Conservation (phyloP, 331 rosid genomes). For the Prunus yedoensis region DNA sequence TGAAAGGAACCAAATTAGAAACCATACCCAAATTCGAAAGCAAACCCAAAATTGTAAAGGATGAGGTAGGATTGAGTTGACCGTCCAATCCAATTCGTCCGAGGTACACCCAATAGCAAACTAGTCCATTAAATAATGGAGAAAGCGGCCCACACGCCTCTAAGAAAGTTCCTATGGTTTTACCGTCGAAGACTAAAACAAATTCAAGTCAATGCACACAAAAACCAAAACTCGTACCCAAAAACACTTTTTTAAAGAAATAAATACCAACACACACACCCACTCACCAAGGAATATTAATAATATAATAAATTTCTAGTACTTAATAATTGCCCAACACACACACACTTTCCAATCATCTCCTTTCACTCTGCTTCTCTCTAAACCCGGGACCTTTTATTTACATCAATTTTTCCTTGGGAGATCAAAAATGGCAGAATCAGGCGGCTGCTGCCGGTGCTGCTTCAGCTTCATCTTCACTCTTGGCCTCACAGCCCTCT, state of each 20-base stretch:
- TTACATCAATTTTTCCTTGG: background rate
- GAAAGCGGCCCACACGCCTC: too few relatives aligned
- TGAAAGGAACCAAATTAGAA: too few relatives aligned
- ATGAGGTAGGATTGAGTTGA: too few relatives aligned
- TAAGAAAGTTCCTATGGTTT: background rate
- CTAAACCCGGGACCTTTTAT: too few relatives aligned
- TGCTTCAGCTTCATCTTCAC: constrained; percentile 50
- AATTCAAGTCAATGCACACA: background rate
- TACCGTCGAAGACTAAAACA: background rate
- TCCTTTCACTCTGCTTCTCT: background rate
- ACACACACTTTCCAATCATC: background rate
- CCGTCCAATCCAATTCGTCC: too few relatives aligned
- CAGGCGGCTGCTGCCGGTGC: constrained; percentile 44
- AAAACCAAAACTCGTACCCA: background rate
- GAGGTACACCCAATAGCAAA: too few relatives aligned
- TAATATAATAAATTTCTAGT: too few relatives aligned
- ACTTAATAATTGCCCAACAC: background rate
- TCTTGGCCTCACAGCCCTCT: constrained; percentile 54
- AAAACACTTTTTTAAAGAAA: background rate
- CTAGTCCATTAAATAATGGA: too few relatives aligned
- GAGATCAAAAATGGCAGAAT: constrained; percentile 19
- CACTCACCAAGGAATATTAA: background rate
- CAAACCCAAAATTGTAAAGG: too few relatives aligned
- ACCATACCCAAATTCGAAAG: too few relatives aligned
- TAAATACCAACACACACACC: background rate